Evolutionary conservation across 495 filamentous ascomycete genomes (phyloP).

Genomic region (Poronia punctata): DNA sequence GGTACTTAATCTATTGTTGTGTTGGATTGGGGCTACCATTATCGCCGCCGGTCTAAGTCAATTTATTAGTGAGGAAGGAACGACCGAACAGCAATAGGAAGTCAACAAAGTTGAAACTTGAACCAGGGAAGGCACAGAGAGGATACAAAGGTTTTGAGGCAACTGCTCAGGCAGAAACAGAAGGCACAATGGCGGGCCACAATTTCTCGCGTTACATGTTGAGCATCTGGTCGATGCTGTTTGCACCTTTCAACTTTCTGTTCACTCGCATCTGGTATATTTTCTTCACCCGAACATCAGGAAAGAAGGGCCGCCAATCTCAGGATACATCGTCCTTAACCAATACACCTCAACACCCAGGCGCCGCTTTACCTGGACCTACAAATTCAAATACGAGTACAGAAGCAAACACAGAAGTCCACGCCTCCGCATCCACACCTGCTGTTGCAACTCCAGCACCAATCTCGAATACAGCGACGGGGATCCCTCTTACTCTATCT

Average conservation of each 20-base stretch:
- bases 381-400: not conserved
- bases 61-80: too few species aligned
- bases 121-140: slow-evolving; percentile 2
- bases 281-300: slow-evolving; percentile 13
- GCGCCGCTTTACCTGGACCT: not conserved
- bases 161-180: slow-evolving; percentile 9
- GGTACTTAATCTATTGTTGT: too few species aligned
- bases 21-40: too few species aligned
- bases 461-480: not conserved
- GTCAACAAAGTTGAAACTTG: not conserved
- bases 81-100: not conserved
- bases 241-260: slow-evolving; percentile 27
- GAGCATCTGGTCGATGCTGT: slow-evolving; percentile 26
- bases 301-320: not conserved
- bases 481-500: slow-evolving; percentile 3
- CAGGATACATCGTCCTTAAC: not conserved
- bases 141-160: slow-evolving; percentile 7
- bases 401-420: not conserved
- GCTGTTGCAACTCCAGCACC: slow-evolving; percentile 1
- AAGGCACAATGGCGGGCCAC: slow-evolving; percentile 26
- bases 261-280: slow-evolving; percentile 20
- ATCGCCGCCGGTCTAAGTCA: too few species aligned
- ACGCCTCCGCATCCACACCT: not conserved
- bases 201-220: slow-evolving; percentile 27
- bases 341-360: not conserved